These are phyloP conservation scores for Botrytis medusae DNA, from an alignment of 2,329 filamentous ascomycete species.

Conservation along the genomic window DNA sequence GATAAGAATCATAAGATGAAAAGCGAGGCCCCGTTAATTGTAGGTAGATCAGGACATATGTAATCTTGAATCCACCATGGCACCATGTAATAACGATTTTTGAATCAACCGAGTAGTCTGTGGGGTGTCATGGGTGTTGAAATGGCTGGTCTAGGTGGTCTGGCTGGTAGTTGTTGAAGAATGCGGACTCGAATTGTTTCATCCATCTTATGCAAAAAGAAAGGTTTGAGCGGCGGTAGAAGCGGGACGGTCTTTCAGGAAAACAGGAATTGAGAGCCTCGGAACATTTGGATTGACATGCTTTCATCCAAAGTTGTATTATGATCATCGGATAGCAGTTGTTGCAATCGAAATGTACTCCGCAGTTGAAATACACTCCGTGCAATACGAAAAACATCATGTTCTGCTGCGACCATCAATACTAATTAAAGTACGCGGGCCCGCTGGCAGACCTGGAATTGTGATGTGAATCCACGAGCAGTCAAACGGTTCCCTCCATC, in stretches of 20 bases:
- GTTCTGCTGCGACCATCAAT: not conserved
- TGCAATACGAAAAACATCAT: not conserved
- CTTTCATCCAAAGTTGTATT: not conserved
- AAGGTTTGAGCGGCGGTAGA: slow-evolving; percentile 2
- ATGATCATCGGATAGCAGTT: not conserved
- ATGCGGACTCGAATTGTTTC: slow-evolving; percentile 9
- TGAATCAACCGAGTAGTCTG: not conserved
- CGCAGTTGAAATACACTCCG: not conserved
- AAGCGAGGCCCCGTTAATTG: not conserved
- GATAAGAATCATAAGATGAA: not conserved
- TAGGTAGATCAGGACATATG: not conserved
- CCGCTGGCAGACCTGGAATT: not conserved
- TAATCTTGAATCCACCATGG: not conserved
- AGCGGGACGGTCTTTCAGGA: not conserved
- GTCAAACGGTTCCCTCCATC: not conserved
- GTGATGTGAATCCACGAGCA: not conserved
- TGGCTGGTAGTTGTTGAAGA: not conserved
- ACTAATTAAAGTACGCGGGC: not conserved
- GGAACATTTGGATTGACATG: not conserved
- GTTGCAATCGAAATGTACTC: not conserved
- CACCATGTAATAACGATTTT: not conserved
- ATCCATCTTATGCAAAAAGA: not conserved
- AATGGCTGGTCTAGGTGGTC: not conserved
- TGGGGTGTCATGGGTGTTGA: not conserved
- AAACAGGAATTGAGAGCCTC: not conserved